A percentile compares a stretch with the other conserved stretches of the same genome.
Evolutionary conservation across 225 moss, liverwort and hornwort genomes (phyloP).

Genomic region (Bryum argenteum): DNA sequence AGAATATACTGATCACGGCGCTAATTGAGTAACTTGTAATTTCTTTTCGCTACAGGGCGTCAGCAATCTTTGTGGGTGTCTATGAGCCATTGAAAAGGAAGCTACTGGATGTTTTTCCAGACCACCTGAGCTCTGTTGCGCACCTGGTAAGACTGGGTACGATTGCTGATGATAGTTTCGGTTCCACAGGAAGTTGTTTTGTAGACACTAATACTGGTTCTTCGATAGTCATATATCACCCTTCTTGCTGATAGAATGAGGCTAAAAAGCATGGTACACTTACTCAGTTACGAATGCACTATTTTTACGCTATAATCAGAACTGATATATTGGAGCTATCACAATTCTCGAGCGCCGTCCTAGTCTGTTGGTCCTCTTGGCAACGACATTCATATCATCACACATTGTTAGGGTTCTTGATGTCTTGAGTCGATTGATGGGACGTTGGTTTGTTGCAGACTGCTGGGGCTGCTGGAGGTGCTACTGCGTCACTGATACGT

Average conservation of each 20-base stretch:
- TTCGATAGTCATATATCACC: background rate
- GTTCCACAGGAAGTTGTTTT: background rate
- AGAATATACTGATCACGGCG: background rate
- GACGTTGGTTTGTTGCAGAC: conserved; percentile 40
- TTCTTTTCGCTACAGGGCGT: conserved; percentile 61
- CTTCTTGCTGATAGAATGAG: background rate
- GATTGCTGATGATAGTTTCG: conserved; percentile 5
- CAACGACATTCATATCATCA: background rate
- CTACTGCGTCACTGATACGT: conserved; percentile 85
- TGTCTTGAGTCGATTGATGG: conserved; percentile 6
- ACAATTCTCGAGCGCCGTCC: background rate
- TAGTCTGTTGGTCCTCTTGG: background rate
- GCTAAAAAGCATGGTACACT: background rate
- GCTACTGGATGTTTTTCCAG: conserved; percentile 72
- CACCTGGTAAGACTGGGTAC: conserved; percentile 66
- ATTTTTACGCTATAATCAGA: background rate
- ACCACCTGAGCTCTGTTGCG: conserved; percentile 87
- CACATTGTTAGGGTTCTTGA: background rate
- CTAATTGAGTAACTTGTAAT: no score
- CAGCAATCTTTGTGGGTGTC: conserved; percentile 92
- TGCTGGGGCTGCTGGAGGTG: conserved; percentile 91
- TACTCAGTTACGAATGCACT: conserved; percentile 9
- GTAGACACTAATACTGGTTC: background rate
- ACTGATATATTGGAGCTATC: background rate
- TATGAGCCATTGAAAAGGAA: conserved; percentile 96